These are phyloP conservation scores for Candida multigemmis DNA, from an alignment of 805 yeast genomes.

Conservation along the genomic window DNA sequence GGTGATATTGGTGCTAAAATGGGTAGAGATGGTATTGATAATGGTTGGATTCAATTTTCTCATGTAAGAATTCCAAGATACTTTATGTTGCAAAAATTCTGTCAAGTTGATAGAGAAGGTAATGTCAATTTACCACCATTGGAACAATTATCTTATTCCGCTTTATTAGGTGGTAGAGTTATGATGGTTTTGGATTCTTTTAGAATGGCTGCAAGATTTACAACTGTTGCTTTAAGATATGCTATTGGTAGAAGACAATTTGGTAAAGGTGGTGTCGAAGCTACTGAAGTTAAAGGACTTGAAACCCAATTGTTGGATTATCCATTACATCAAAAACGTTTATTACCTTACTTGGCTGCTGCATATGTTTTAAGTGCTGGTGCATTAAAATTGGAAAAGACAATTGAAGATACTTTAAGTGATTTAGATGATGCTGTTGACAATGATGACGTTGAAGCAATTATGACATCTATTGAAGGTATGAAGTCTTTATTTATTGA, in stretches of 20 bases:
- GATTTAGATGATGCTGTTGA: constrained; percentile 29
- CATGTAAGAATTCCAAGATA: constrained; percentile 34
- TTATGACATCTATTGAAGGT: constrained; percentile 21
- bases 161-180: constrained; percentile 37
- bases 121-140: constrained; percentile 33
- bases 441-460: constrained; percentile 18
- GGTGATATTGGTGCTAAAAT: constrained; percentile 41
- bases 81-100: constrained; percentile 37
- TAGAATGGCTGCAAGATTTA: constrained; percentile 32
- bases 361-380: constrained; percentile 29
- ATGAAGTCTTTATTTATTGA: constrained; percentile 36
- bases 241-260: constrained; percentile 40
- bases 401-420: constrained; percentile 18
- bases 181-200: constrained; percentile 35
- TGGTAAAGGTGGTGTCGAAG: constrained; percentile 14
- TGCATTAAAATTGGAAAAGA: constrained; percentile 27
- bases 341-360: constrained; percentile 34
- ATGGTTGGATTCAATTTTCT: constrained; percentile 41
- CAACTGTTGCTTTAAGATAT: constrained; percentile 35
- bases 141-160: constrained; percentile 35
- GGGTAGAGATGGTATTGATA: constrained; percentile 42
- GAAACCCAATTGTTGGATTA: constrained; percentile 36
- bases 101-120: constrained; percentile 32
- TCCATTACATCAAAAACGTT: constrained; percentile 37
- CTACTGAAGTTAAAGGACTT: constrained; percentile 9